Conservation (phyloP, 345 rosid genomes). For the Boechera divaricarpa region DNA sequence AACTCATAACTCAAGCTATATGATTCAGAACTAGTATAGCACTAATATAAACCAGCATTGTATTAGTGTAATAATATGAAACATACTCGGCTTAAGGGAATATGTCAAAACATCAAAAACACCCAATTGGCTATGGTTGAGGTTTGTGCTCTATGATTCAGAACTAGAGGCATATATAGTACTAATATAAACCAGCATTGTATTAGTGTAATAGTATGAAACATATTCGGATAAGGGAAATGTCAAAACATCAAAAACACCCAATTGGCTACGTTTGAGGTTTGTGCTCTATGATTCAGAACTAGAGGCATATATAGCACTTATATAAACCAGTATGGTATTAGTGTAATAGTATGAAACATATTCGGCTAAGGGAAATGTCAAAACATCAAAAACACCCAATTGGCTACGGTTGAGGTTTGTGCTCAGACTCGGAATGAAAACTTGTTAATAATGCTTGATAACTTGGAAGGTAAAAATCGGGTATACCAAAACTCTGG, state of each 20-base stretch:
- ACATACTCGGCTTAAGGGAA: background rate
- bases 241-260: background rate
- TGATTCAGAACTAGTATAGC: conserved; percentile 13
- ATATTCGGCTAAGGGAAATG: background rate
- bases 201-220: background rate
- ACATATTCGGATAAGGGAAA: background rate
- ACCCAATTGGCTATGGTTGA: background rate
- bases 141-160: conserved; percentile 1
- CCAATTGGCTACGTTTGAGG: background rate
- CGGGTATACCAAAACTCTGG: conserved; percentile 75
- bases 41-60: background rate
- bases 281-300: conserved; percentile 6
- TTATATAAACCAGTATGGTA: background rate
- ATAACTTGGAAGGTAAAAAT: background rate
- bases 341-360: background rate
- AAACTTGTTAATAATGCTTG: background rate
- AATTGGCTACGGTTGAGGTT: background rate
- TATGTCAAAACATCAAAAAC: background rate
- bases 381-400: background rate
- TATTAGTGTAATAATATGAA: background rate
- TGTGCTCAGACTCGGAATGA: conserved; percentile 8
- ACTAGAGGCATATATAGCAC: background rate
- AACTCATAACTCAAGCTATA: conserved; percentile 18
- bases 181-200: background rate
- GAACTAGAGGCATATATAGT: background rate